phyloP scores from a whole-genome alignment of 148 eudicot species.

The Hydrangea macrophylla region DNA sequence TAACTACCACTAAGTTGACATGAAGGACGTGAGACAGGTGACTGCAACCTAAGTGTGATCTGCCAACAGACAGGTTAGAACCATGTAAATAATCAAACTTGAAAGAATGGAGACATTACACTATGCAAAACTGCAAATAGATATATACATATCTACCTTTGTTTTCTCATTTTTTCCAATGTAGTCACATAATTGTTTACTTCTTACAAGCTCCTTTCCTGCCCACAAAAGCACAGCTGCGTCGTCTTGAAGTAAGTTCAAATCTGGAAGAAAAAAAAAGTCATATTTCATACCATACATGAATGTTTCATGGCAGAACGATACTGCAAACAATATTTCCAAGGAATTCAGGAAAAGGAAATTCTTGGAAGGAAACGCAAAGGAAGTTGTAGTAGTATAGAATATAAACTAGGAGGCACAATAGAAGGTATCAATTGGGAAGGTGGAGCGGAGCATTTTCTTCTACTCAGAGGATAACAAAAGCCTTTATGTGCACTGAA shows the following conservation, averaged over 20 bases:
- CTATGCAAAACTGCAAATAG: too few species aligned
- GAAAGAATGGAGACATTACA: neutral
- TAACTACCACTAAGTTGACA: neutral
- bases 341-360: neutral
- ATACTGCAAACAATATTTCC: neutral
- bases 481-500: too few species aligned
- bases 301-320: too few species aligned
- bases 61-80: neutral
- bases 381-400: too few species aligned
- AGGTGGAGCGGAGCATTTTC: neutral
- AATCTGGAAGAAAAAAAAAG: constrained; percentile 1
- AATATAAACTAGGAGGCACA: neutral
- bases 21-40: neutral
- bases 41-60: constrained; percentile 9
- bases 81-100: neutral
- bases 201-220: constrained; percentile 10
- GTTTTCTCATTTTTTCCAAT: constrained; percentile 19
- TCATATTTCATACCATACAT: neutral
- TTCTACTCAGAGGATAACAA: too few species aligned
- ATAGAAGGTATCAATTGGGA: neutral
- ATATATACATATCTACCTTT: constrained; percentile 10
- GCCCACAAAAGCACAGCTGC: constrained; percentile 15
- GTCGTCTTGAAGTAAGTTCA: constrained; percentile 17
- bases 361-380: neutral
- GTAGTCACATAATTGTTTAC: constrained; percentile 13